Evolutionary conservation across 768 basidiomycete genomes (phyloP).

Genomic region (Termitomyces sp.): DNA sequence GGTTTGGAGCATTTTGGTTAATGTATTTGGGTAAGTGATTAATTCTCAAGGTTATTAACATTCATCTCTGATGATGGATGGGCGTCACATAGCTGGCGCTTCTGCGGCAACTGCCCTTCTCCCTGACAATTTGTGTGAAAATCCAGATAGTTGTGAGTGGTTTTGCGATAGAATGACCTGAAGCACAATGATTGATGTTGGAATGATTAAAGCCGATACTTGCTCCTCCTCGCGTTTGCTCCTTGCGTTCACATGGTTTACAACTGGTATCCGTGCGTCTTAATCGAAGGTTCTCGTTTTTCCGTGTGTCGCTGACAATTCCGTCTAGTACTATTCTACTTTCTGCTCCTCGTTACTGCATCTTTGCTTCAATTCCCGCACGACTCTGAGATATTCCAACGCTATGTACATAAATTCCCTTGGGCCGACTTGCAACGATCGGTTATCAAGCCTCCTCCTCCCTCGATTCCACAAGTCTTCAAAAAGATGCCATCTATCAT

Average conservation of each 20-base stretch:
- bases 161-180: background rate
- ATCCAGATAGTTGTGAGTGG: too few species aligned
- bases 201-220: slow-evolving; percentile 11
- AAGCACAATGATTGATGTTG: background rate
- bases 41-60: background rate
- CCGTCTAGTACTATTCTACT: slow-evolving; percentile 53
- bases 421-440: slow-evolving; percentile 23
- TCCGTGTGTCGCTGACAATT: slow-evolving; percentile 1
- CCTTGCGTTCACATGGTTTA: slow-evolving; percentile 46
- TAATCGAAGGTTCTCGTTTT: background rate
- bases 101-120: slow-evolving; percentile 41
- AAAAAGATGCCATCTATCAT: slow-evolving; percentile 37
- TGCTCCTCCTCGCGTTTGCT: slow-evolving; percentile 57
- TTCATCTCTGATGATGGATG: background rate
- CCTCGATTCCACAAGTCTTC: slow-evolving; percentile 29
- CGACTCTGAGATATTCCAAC: slow-evolving; percentile 50
- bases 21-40: slow-evolving; percentile 54
- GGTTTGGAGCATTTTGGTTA: slow-evolving; percentile 55
- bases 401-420: slow-evolving; percentile 44
- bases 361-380: slow-evolving; percentile 38
- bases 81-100: slow-evolving; percentile 44
- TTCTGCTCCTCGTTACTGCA: slow-evolving; percentile 43
- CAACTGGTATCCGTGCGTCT: slow-evolving; percentile 35
- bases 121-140: slow-evolving; percentile 34
- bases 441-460: slow-evolving; percentile 16